Base-by-base conservation (phyloP, 352 stramenopile genomes). In the Blastocystis sp. region DNA sequence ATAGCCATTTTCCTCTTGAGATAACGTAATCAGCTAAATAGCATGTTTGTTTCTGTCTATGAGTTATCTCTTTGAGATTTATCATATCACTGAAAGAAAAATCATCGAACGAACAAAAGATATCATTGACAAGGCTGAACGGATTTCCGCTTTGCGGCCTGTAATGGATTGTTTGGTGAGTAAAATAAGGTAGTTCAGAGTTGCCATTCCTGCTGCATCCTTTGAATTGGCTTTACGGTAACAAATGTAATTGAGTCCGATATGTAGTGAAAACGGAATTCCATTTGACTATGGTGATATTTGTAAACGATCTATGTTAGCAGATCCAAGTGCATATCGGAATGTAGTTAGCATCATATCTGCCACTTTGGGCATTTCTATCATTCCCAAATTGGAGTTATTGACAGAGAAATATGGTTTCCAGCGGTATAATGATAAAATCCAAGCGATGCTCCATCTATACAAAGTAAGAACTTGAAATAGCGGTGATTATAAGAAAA, bases 261-360 rank as follows among this genome's bases (percentile, higher is more conserved):
- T n/a, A 1, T 11, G 16, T 43, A 83, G 71, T 24, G 42, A 27
- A 19, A 27, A 65, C 27, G 6, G 49, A 5, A 66, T 32, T 16
- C 14, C 37, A 14, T 83, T 83, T 65, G 51, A 83, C 0, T 83
- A 83, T 66, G 49, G 16, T 12, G 71, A 83, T 65, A 83, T 83
- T 83, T 35, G 16, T 19, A 83, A 65, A 27, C 71, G 71, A n/a
- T 83, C 71, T 16, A 83, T 83, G 71, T n/a, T 83, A 16, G 46
- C 46, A 19, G 71, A 83, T 51, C 49, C 43, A 46, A 37, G 32
- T 11, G 21, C 27, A 9, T 83, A 67, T 42, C 5, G 21, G 16
- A 37, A 35, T 21, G 12, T 83, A 16, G 46, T 83, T 19, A 29
- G 46, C 6, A 61, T 24, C 16, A 5, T 83, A 2, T 51, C 46